These are phyloP conservation scores for Rehmannia glutinosa DNA, from an alignment of 257 asterid species.

Conservation along the genomic window DNA sequence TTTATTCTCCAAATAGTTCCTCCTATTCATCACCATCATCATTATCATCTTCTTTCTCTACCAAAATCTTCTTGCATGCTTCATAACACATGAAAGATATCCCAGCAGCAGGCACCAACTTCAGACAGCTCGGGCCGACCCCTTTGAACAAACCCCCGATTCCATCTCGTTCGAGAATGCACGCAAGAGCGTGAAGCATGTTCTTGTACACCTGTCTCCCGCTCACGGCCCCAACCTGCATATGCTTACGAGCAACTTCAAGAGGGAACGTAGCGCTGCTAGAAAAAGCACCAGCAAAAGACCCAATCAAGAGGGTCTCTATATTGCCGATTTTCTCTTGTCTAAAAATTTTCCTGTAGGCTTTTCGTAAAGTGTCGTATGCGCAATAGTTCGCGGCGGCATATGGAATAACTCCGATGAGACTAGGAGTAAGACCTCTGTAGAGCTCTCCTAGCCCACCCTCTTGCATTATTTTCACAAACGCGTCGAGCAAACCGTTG, in stretches of 20 bases:
- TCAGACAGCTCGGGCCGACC: slow-evolving; percentile 89
- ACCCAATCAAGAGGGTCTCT: slow-evolving; percentile 88
- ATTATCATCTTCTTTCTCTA: slow-evolving; percentile 71
- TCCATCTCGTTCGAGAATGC: slow-evolving; percentile 82
- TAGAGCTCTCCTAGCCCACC: slow-evolving; percentile 91
- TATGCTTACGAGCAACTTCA: slow-evolving; percentile 94
- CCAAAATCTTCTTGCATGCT: slow-evolving; percentile 85
- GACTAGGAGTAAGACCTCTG: slow-evolving; percentile 86
- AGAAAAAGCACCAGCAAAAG: slow-evolving; percentile 88
- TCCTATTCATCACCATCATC: too few species aligned
- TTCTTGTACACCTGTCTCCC: slow-evolving; percentile 87
- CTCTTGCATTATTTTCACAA: slow-evolving; percentile 72
- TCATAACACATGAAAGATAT: slow-evolving; percentile 97
- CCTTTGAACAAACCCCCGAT: slow-evolving; percentile 76
- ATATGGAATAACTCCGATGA: slow-evolving; percentile 87
- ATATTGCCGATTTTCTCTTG: slow-evolving; percentile 71
- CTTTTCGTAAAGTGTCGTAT: slow-evolving; percentile 67
- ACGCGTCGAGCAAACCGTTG: slow-evolving; percentile 72
- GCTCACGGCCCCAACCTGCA: slow-evolving; percentile 89
- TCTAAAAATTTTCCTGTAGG: slow-evolving; percentile 51
- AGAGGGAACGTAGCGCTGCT: slow-evolving; percentile 92
- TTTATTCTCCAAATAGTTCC: too few species aligned
- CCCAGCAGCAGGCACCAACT: slow-evolving; percentile 96
- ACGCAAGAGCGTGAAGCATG: slow-evolving; percentile 76
- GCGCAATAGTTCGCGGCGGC: slow-evolving; percentile 91